A percentile compares a stretch with the other conserved stretches of the same genome.
Conservation (phyloP, 2,329 filamentous ascomycete species). For the Fusarium fracticaudum region DNA sequence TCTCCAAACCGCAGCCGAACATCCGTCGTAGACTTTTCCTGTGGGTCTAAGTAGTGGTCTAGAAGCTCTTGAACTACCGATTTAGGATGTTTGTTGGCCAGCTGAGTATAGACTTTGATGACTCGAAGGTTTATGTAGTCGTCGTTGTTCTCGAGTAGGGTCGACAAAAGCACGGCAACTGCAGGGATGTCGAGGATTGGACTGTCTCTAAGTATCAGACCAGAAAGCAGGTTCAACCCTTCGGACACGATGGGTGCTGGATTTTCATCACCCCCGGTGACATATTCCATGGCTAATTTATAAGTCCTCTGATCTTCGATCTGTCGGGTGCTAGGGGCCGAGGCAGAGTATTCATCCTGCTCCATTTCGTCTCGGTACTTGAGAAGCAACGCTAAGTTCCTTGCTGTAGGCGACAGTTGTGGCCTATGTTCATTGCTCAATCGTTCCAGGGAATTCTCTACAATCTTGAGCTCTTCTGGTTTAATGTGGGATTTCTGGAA, state of each 20-base stretch:
- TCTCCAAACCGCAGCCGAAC: constrained; percentile 75
- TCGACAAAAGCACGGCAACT: constrained; percentile 70
- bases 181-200: constrained; percentile 73
- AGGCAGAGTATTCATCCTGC: constrained; percentile 50
- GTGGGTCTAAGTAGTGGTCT: constrained; percentile 73
- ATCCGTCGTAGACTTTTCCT: constrained; percentile 68
- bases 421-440: constrained; percentile 51
- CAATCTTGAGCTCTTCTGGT: constrained; percentile 51
- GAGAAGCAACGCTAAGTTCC: constrained; percentile 65
- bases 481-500: constrained; percentile 62
- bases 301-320: constrained; percentile 71
- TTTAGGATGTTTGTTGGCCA: constrained; percentile 70
- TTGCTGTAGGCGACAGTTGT: constrained; percentile 62
- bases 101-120: constrained; percentile 70
- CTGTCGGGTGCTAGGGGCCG: constrained; percentile 57
- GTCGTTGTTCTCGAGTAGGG: constrained; percentile 71
- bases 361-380: constrained; percentile 65
- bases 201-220: constrained; percentile 64
- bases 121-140: constrained; percentile 77
- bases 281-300: constrained; percentile 70
- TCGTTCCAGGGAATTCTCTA: constrained; percentile 60
- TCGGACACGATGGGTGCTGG: constrained; percentile 74
- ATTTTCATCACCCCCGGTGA: constrained; percentile 65
- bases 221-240: constrained; percentile 68
- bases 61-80: constrained; percentile 70